Conservation (phyloP, 106 monocot species). For the Phalaenopsis aphrodite region DNA sequence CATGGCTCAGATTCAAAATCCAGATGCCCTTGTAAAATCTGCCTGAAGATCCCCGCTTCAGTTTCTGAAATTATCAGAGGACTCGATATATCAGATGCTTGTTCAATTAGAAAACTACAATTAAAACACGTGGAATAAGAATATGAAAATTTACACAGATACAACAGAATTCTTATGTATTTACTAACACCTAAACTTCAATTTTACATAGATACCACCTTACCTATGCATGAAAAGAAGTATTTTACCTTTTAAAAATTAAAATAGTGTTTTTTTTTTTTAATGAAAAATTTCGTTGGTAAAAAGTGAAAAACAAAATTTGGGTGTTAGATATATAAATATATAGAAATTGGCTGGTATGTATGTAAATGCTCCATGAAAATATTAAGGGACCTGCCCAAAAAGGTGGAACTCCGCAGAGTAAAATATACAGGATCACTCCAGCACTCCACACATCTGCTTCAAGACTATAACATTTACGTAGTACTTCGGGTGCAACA, state of each 20-base stretch:
- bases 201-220: too few relatives aligned
- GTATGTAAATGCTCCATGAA: too few relatives aligned
- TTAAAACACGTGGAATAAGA: background rate
- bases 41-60: slow-evolving; percentile 77
- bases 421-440: slow-evolving; percentile 60
- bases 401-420: slow-evolving; percentile 73
- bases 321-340: too few relatives aligned
- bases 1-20: slow-evolving; percentile 95
- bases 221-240: too few relatives aligned
- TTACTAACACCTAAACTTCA: too few relatives aligned
- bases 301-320: too few relatives aligned
- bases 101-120: background rate
- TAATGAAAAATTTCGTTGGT: too few relatives aligned
- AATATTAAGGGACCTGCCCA: slow-evolving; percentile 57
- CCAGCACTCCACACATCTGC: slow-evolving; percentile 89
- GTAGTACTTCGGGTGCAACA: slow-evolving; percentile 85
- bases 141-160: too few relatives aligned
- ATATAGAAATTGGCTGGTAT: too few relatives aligned
- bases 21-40: slow-evolving; percentile 62
- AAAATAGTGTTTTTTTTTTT: too few relatives aligned
- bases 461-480: slow-evolving; percentile 74
- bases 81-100: slow-evolving; percentile 2
- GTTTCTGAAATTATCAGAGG: slow-evolving; percentile 45
- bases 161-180: too few relatives aligned
- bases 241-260: too few relatives aligned